phyloP scores from a whole-genome alignment of 2,329 filamentous ascomycete genomes.

The Didymella exigua region DNA sequence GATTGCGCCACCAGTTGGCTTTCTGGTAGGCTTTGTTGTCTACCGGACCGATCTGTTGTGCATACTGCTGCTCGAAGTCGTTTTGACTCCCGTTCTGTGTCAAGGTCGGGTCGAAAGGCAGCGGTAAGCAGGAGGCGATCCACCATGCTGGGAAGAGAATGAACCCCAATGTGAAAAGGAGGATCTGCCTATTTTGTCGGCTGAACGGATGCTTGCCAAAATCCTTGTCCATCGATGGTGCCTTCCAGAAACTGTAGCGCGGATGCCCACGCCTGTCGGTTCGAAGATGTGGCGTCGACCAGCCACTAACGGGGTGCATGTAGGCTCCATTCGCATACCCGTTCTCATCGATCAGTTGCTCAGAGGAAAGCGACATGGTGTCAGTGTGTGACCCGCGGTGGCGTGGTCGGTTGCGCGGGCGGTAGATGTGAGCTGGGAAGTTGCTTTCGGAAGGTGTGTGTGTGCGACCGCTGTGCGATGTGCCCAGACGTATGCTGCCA shows the following conservation, averaged over 20 bases:
- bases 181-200: constrained; percentile 73
- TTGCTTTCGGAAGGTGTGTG: constrained; percentile 47
- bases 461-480: constrained; percentile 46
- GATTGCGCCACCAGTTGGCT: constrained; percentile 68
- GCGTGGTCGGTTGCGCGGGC: constrained; percentile 47
- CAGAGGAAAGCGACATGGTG: constrained; percentile 38
- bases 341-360: constrained; percentile 37
- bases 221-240: constrained; percentile 71
- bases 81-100: constrained; percentile 46
- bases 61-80: constrained; percentile 53
- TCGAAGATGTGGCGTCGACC: constrained; percentile 46
- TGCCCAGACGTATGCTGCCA: constrained; percentile 38
- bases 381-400: constrained; percentile 39
- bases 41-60: constrained; percentile 51
- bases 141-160: constrained; percentile 66
- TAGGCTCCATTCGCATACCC: constrained; percentile 37
- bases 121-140: constrained; percentile 73
- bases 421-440: constrained; percentile 46
- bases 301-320: constrained; percentile 33
- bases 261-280: constrained; percentile 53
- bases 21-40: constrained; percentile 61
- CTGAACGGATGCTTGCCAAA: constrained; percentile 66
- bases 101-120: constrained; percentile 64
- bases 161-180: constrained; percentile 78
- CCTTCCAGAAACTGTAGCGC: constrained; percentile 69